Base-by-base conservation (phyloP, 306 rosid species). In the Sphenostylis stenocarpa region DNA sequence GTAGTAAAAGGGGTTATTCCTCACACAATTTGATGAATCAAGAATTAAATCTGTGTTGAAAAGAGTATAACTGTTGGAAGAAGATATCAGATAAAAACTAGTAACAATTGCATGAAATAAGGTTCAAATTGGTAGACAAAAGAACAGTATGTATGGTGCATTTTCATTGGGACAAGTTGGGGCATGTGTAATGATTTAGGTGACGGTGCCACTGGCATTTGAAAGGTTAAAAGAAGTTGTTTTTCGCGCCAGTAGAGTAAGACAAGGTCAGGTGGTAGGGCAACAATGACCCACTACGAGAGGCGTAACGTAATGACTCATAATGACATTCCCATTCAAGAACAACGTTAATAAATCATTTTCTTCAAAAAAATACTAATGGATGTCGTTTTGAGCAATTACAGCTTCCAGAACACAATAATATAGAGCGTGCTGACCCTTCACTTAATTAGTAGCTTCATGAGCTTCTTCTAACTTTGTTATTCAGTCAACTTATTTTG, bases 401-500 rank as follows among this genome's bases (percentile, higher is more conserved):
- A 78, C 67, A n/a, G 60, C 20, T 36, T 70, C 73, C 73, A 19
- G 17, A 14, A 19, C 44, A 73, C 75, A 65, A 65, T 70, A 65
- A 82, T 77, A 26, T 72, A 43, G 15, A 17, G 89, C 86, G 64
- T 83, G 85, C 62, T 57, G 33, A 21, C 47, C 64, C 13, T 61
- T 62, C 49, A 53, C 24, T 70, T 20, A 45, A 29, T 72, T 47
- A 26, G 16, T 24, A 15, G 23, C 12, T 67, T 67, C 45, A n/a
- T n/a, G 3, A 31, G 14, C 29, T 29, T 31, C 29, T 29, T 31
- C 20, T 29, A n/a, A 36, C 45, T 29, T 9, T 33, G 14, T 12
- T 38, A 31, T 65, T 39, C 45, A 34, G 45, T 62, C 43, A 62
- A 31, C 43, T 62, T 33, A 29, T 15, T 29, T 60, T 60, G 5